These are phyloP conservation scores for Aschersonia sp. DNA, from an alignment of 2,329 filamentous ascomycete genomes.

Conservation along the genomic window DNA sequence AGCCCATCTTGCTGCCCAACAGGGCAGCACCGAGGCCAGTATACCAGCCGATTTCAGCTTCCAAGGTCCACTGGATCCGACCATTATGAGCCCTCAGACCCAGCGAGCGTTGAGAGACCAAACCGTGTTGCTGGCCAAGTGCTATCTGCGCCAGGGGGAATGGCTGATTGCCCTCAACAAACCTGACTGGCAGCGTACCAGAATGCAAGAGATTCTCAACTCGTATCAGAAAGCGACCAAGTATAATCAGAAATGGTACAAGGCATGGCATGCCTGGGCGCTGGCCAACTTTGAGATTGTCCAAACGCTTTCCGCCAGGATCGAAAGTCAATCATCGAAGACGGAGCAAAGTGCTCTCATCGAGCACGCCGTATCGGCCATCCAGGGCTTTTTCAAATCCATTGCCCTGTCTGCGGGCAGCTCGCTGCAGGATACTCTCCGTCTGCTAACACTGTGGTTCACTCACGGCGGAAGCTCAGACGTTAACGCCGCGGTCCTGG, in stretches of 20 bases:
- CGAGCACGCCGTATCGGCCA: constrained; percentile 85
- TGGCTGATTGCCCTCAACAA: constrained; percentile 82
- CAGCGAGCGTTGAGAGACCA: constrained; percentile 43
- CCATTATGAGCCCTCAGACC: constrained; percentile 31
- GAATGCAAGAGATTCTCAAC: constrained; percentile 76
- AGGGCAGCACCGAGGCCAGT: constrained; percentile 26
- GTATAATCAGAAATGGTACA: constrained; percentile 93
- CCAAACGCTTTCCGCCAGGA: constrained; percentile 57
- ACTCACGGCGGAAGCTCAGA: constrained; percentile 78
- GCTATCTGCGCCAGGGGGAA: constrained; percentile 89
- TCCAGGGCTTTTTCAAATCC: constrained; percentile 94
- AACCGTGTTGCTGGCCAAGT: constrained; percentile 72
- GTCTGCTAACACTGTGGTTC: constrained; percentile 91
- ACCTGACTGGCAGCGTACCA: constrained; percentile 76
- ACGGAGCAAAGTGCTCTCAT: constrained; percentile 53
- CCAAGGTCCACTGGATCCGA: constrained; percentile 28
- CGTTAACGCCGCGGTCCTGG: constrained; percentile 75
- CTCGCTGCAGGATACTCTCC: constrained; percentile 87
- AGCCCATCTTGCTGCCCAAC: constrained; percentile 32
- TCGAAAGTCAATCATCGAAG: constrained; percentile 33
- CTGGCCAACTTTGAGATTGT: constrained; percentile 97
- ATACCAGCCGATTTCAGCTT: constrained; percentile 33
- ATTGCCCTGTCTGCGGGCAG: constrained; percentile 85
- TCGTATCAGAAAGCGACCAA: constrained; percentile 86
- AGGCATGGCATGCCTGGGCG: constrained; percentile 98